Base-by-base conservation (phyloP, 2,329 filamentous ascomycete genomes). In the Cryphonectria japonica region DNA sequence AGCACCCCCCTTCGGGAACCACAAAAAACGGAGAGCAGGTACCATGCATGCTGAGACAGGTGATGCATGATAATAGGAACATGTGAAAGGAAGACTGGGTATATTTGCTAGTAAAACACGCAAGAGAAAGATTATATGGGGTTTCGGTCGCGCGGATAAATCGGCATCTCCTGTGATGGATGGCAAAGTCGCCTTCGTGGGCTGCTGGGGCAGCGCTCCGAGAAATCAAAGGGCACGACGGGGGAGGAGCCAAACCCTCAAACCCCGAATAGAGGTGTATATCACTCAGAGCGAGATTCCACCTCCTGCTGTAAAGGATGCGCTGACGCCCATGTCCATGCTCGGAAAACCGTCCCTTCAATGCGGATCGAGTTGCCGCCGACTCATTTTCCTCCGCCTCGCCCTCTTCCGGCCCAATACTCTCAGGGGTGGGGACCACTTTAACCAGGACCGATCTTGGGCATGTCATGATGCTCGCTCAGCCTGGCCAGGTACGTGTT, bases 391-490 rank as follows among this genome's bases (percentile, higher is more conserved):
- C 34, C 29, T 22, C 19, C 16, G 16, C 19, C 26, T 22, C 26
- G 16, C 32, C 65, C 9, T 13, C 8, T 16, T 13, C 37, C 3
- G 11, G 3, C 1, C 7, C 1, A n/a, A n/a, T n/a, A n/a, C 13
- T n/a, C 50, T 4, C 7, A 11, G 50, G 50, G 50, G 9, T 7
- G 50, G 32, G 26, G 26, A 37, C 37, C 16, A 64, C 46, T 63
- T 80, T 82, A 90, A 54, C 88, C 88, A 0, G 88, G 88, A 14
- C 88, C 88, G 70, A 90, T 90, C 83, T 89, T 89, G 76, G 88
- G 88, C 95, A 99, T 99, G 80, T 99, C 96, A 81, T 99, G 95
- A 83, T 99, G 96, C 82, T 99, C 96, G 82, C 93, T 97, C 78
- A 99, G 82, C 75, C 91, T 92, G 75, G 93, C 96, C 50, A 99